A percentile compares a stretch with the other conserved stretches of the same genome.
These are phyloP conservation scores for Knufia petricola DNA, from an alignment of 2,329 filamentous ascomycete genomes.

Conservation along the genomic window DNA sequence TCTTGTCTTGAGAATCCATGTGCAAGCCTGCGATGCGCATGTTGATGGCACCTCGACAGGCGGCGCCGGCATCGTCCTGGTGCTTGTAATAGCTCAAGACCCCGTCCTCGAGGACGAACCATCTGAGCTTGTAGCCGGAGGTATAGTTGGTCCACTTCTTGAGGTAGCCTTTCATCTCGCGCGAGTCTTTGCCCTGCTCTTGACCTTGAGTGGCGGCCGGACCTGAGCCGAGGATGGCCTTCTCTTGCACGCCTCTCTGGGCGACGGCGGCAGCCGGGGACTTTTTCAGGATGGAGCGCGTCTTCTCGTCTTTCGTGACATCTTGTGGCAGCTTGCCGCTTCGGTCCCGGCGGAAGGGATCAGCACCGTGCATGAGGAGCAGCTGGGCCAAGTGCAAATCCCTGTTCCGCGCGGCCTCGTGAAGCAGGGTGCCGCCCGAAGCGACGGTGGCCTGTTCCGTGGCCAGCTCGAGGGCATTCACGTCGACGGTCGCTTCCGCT, in stretches of 20 bases:
- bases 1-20: conserved; percentile 96
- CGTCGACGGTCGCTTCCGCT: conserved; percentile 77
- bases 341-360: conserved; percentile 88
- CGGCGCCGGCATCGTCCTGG: conserved; percentile 91
- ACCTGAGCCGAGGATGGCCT: conserved; percentile 77
- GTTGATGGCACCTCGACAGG: conserved; percentile 94
- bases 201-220: conserved; percentile 44
- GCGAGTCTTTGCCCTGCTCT: conserved; percentile 65
- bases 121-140: conserved; percentile 88
- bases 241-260: conserved; percentile 92
- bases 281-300: conserved; percentile 78
- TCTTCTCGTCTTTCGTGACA: conserved; percentile 88
- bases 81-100: conserved; percentile 99
- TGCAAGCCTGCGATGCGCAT: conserved; percentile 92
- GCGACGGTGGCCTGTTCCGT: conserved; percentile 70
- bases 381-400: conserved; percentile 83
- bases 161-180: conserved; percentile 96
- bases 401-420: conserved; percentile 82
- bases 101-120: conserved; percentile 96
- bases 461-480: conserved; percentile 82
- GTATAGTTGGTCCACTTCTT: conserved; percentile 99
- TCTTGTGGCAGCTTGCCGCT: conserved; percentile 94
- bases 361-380: conserved; percentile 83
- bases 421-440: conserved; percentile 80
- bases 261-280: conserved; percentile 91